Evolutionary conservation across 371 early-diverging fungal species (phyloP), one percentile per base, ranked within the genome.

Genomic region (Mucor racemosus): DNA sequence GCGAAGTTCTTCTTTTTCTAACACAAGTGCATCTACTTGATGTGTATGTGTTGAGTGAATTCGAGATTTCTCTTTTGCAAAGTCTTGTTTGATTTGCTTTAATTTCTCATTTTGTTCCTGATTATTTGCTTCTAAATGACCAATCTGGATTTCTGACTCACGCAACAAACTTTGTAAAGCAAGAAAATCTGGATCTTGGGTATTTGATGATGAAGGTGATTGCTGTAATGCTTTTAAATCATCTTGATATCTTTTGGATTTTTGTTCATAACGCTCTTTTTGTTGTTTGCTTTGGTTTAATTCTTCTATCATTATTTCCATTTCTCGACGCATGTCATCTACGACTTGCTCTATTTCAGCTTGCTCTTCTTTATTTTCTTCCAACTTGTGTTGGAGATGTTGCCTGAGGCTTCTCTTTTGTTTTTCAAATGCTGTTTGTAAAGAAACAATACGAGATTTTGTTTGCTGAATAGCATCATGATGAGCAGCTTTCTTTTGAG

Each of bases 281-380:
- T 64, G 53, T 17, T 40, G 56, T 19, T 67, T 64, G 17, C 26
- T 31, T 31, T 44, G 41, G 11, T 72, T 46, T 11, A 72, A 17
- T 11, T 72, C 72, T 7, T 60, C 62, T 13, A 72, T 33, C 72
- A 72, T 67, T 7, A 11, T 8, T 40, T 72, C 67, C 64, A 67
- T 67, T n/a, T 72, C 72, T 9, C 39, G 11, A 8, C 62, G 60
- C 33, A 72, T 56, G 3, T 63, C 64, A 6, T 72, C 72, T 19
- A 72, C 1, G 0, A 72, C 34, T 19, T 57, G 64, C 10, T 72
- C 72, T 8, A 67, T 64, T 15, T 72, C 72, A 9, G 1, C 1
- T 7, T 40, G 41, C 8, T 72, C 72, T 42, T 72, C 35, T 55
- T n/a, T 35, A 15, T 14, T 35, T 13, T 39, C 7, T 0, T 65